Evolutionary conservation across 2,329 filamentous ascomycete species (phyloP), one percentile per base, ranked within the genome.

Genomic region (Didymella arachidicola): DNA sequence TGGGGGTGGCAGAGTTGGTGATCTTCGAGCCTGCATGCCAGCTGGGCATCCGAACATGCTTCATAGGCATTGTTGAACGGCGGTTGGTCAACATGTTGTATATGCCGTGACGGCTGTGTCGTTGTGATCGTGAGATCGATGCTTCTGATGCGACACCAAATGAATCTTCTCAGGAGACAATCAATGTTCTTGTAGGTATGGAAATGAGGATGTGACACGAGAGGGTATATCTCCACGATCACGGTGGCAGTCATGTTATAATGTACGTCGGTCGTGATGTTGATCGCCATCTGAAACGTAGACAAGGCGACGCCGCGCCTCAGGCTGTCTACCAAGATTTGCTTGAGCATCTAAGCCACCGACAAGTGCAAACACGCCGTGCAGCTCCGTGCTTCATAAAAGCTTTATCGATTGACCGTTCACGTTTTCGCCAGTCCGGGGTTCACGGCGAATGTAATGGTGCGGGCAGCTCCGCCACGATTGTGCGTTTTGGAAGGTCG

Each of bases 51-150:
- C 67, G 67, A 45, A 55, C 64, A 11, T 65, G 63, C 22, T 71
- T 65, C n/a, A 71, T 62, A 59, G 72, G 71, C 73, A 76, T 72
- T 26, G 70, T 76, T 14, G 72, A 75, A 59, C 71, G 72, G 54
- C 72, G 72, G 61, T 76, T 76, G 57, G 73, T 76, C 60, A 76
- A 66, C 71, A 75, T 70, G 42, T 25, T 49, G 19, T 22, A 39
- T 26, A 16, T 2, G 16, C 4, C n/a, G 16, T 14, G 27, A 50
- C 12, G 30, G 36, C 32, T 44, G 25, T 16, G 53, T 39, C 25
- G 30, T 16, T 52, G 14, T 2, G 14, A 46, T 14, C 26, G 39
- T 39, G 48, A 27, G 30, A n/a, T 25, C 22, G 18, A 11, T 22
- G 22, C 43, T 30, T 18, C 34, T 14, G 22, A 16, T 49, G n/a